Percentiles rank a stretch among this genome's conserved stretches.
These are phyloP conservation scores for Serendipita sp. DNA, from an alignment of 768 basidiomycete genomes.

Conservation along the genomic window DNA sequence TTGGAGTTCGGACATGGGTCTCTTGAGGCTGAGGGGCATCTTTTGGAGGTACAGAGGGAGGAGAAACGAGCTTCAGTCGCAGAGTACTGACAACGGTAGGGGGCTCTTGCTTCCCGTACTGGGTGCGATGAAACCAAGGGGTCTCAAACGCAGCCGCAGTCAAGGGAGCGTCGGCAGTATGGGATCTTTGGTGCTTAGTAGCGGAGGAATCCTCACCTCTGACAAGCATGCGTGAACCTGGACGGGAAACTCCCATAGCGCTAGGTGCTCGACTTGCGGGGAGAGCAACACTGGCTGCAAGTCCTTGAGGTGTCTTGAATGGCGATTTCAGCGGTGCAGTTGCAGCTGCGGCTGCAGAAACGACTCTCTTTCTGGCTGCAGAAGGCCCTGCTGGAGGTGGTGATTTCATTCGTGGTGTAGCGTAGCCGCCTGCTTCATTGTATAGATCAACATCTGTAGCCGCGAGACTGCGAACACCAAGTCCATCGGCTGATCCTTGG, in stretches of 20 bases:
- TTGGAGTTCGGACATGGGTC: not conserved
- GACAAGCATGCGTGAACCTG: constrained; percentile 4
- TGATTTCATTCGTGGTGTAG: not conserved
- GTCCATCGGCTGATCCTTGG: not conserved
- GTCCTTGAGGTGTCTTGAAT: constrained; percentile 4
- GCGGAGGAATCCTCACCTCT: constrained; percentile 4
- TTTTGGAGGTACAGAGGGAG: not conserved
- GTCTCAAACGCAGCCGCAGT: constrained; percentile 7
- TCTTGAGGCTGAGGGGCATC: not conserved
- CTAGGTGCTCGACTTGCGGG: not conserved
- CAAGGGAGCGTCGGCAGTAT: constrained; percentile 4
- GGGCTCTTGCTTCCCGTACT: constrained; percentile 4
- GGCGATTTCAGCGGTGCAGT: not conserved
- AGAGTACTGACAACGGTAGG: constrained; percentile 7
- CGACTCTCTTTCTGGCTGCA: no score
- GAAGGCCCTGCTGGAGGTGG: not conserved
- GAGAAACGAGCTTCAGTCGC: constrained; percentile 1
- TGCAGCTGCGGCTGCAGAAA: not conserved
- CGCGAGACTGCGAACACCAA: constrained; percentile 34
- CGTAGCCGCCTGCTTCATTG: constrained; percentile 27
- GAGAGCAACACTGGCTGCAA: constrained; percentile 1
- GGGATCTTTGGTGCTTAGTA: not conserved
- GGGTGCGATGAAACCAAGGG: constrained; percentile 4
- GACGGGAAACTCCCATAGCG: constrained; percentile 1
- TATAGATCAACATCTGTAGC: constrained; percentile 42